Evolutionary conservation across 352 stramenopile genomes (phyloP).

Genomic region (Globisporangium camurandrum): DNA sequence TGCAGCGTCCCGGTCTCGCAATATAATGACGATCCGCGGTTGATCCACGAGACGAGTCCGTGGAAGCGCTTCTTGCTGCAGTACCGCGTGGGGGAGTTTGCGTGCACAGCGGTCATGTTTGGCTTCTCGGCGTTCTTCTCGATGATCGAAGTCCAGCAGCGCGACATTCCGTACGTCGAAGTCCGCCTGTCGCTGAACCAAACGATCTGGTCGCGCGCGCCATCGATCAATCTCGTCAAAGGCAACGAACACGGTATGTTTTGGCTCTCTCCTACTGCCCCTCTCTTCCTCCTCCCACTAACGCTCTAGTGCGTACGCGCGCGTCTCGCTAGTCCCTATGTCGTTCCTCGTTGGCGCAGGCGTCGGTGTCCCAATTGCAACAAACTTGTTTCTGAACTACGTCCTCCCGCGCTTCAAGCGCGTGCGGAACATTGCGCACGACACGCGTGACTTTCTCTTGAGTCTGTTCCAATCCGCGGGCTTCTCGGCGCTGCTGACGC

Average conservation of each 20-base stretch:
- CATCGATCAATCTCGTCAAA: slow-evolving; percentile 42
- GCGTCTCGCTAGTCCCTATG: slow-evolving; percentile 34
- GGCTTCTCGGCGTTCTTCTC: slow-evolving; percentile 38
- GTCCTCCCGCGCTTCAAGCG: slow-evolving; percentile 38
- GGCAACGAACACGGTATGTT: slow-evolving; percentile 23
- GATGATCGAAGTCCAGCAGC: slow-evolving; percentile 41
- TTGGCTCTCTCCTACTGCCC: background rate
- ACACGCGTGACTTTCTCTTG: slow-evolving; percentile 68
- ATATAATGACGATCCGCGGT: slow-evolving; percentile 7
- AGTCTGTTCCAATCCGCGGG: slow-evolving; percentile 44
- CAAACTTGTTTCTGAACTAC: slow-evolving; percentile 54
- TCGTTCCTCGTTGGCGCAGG: slow-evolving; percentile 28
- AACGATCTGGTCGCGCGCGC: slow-evolving; percentile 35
- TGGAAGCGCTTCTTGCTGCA: slow-evolving; percentile 19
- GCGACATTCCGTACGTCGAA: slow-evolving; percentile 43
- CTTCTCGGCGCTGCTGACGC: slow-evolving; percentile 46
- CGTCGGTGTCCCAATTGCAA: slow-evolving; percentile 26
- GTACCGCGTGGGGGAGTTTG: slow-evolving; percentile 56
- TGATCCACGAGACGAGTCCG: slow-evolving; percentile 11
- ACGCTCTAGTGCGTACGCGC: background rate
- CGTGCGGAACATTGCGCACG: slow-evolving; percentile 45
- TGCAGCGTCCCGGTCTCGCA: slow-evolving; percentile 8
- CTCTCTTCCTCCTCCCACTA: background rate
- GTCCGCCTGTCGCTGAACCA: slow-evolving; percentile 33
- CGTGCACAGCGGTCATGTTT: slow-evolving; percentile 36